phyloP scores from a whole-genome alignment of 2,329 filamentous ascomycete species.

The Xylariaceae sp. region DNA sequence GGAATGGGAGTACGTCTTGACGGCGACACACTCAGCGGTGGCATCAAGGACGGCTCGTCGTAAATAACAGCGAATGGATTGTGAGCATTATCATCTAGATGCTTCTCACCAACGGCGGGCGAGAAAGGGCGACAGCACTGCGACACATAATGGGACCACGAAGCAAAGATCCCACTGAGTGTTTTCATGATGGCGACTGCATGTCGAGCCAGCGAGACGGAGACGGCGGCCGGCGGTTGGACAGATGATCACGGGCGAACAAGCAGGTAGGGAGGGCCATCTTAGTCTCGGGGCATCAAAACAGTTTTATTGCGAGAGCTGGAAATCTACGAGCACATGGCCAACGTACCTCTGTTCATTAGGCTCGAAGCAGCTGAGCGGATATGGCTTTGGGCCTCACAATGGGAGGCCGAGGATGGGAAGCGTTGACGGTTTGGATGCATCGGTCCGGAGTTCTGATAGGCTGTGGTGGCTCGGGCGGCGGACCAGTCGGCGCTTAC shows the following conservation, averaged over 20 bases:
- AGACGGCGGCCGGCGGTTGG: slow-evolving; percentile 30
- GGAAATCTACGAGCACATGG: slow-evolving; percentile 22
- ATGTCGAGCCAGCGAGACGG: slow-evolving; percentile 24
- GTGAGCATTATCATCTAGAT: slow-evolving; percentile 35
- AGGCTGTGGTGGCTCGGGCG: slow-evolving; percentile 36
- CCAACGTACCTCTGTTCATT: slow-evolving; percentile 19
- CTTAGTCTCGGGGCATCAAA: slow-evolving; percentile 22
- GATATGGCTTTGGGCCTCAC: slow-evolving; percentile 26
- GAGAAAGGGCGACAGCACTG: slow-evolving; percentile 42
- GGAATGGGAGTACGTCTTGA: slow-evolving; percentile 17
- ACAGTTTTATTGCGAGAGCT: slow-evolving; percentile 26
- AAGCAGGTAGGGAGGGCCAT: slow-evolving; percentile 15
- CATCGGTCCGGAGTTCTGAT: slow-evolving; percentile 36
- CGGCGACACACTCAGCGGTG: slow-evolving; percentile 30
- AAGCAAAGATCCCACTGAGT: slow-evolving; percentile 40
- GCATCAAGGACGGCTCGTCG: slow-evolving; percentile 36
- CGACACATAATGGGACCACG: slow-evolving; percentile 45
- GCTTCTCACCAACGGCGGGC: slow-evolving; percentile 37
- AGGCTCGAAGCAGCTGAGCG: slow-evolving; percentile 31
- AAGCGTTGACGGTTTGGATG: slow-evolving; percentile 33
- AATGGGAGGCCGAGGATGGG: slow-evolving; percentile 23
- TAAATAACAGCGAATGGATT: slow-evolving; percentile 35
- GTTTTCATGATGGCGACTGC: slow-evolving; percentile 37
- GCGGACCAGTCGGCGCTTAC: slow-evolving; percentile 48
- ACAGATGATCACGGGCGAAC: slow-evolving; percentile 19